Evolutionary conservation across 495 filamentous ascomycete species (phyloP).

Genomic region (Neurospora sp.): DNA sequence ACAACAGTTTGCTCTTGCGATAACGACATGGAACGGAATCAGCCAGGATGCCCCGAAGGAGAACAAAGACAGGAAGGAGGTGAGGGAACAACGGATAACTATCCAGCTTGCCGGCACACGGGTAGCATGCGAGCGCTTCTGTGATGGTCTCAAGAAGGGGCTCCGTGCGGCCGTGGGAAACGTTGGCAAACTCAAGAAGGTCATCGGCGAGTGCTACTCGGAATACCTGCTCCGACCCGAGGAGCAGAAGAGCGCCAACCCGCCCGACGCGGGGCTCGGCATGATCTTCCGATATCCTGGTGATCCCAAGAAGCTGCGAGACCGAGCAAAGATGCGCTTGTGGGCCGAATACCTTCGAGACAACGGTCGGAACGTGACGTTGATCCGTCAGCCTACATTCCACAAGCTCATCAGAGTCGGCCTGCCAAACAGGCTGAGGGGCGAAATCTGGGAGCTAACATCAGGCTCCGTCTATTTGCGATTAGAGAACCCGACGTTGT

Average conservation of each 20-base stretch:
- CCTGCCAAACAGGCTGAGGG: conserved; percentile 82
- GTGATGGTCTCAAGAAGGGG: conserved; percentile 85
- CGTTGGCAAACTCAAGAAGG: conserved; percentile 66
- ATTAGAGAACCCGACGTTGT: conserved; percentile 75
- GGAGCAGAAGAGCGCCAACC: conserved; percentile 45
- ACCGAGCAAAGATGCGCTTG: conserved; percentile 92
- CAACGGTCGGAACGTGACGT: conserved; percentile 85
- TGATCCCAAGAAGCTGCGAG: conserved; percentile 88
- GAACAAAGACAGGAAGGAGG: conserved; percentile 40
- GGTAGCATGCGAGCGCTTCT: conserved; percentile 87
- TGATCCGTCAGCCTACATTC: conserved; percentile 92
- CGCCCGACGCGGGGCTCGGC: conserved; percentile 86
- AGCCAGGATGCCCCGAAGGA: conserved; percentile 38
- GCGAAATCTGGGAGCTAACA: conserved; percentile 92
- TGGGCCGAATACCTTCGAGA: conserved; percentile 96
- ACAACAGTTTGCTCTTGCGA: conserved; percentile 70
- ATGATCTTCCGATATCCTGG: conserved; percentile 93
- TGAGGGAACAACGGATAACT: conserved; percentile 69
- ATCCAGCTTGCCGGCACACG: conserved; percentile 82
- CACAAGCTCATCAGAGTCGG: conserved; percentile 95
- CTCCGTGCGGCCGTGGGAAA: conserved; percentile 76
- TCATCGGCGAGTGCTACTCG: conserved; percentile 80
- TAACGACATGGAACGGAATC: conserved; percentile 92
- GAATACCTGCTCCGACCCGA: conserved; percentile 71
- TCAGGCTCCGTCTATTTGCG: conserved; percentile 85